Evolutionary conservation across 75 land plant genomes (phyloP).

Genomic region (Adiantum capillusveneris): DNA sequence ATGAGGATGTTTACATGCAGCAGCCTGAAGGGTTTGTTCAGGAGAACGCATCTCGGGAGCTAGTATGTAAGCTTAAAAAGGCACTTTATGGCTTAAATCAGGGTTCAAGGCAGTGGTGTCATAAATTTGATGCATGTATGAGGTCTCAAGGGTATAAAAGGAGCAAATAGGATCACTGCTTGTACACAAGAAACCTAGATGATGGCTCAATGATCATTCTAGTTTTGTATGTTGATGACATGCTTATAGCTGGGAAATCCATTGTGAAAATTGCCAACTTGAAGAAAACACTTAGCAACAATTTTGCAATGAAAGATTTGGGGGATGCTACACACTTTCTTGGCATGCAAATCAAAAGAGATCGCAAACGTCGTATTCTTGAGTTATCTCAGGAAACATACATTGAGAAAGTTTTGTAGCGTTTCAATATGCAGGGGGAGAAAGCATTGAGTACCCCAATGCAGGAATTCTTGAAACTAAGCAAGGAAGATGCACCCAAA

Average conservation of each 20-base stretch:
- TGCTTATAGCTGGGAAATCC: conserved; percentile 22
- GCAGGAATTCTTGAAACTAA: conserved; percentile 2
- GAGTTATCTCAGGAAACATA: conserved; percentile 13
- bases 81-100: conserved; percentile 33
- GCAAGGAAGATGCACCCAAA: neutral
- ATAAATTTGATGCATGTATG: conserved; percentile 23
- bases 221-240: conserved; percentile 23
- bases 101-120: conserved; percentile 16
- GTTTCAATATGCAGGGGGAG: conserved; percentile 17
- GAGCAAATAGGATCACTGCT: conserved; percentile 16
- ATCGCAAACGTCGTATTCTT: neutral
- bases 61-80: conserved; percentile 20
- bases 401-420: conserved; percentile 12
- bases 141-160: conserved; percentile 1
- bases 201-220: too few relatives aligned
- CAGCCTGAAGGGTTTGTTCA: conserved; percentile 21
- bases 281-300: too few relatives aligned
- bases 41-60: too few relatives aligned
- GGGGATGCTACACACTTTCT: conserved; percentile 17
- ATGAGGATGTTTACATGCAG: conserved; percentile 17
- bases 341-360: conserved; percentile 19
- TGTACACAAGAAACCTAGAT: conserved; percentile 10
- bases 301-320: conserved; percentile 32
- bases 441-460: conserved; percentile 8
- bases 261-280: too few relatives aligned